phyloP scores from a whole-genome alignment of 495 filamentous ascomycete genomes.

The Podospora pseudocomata region DNA sequence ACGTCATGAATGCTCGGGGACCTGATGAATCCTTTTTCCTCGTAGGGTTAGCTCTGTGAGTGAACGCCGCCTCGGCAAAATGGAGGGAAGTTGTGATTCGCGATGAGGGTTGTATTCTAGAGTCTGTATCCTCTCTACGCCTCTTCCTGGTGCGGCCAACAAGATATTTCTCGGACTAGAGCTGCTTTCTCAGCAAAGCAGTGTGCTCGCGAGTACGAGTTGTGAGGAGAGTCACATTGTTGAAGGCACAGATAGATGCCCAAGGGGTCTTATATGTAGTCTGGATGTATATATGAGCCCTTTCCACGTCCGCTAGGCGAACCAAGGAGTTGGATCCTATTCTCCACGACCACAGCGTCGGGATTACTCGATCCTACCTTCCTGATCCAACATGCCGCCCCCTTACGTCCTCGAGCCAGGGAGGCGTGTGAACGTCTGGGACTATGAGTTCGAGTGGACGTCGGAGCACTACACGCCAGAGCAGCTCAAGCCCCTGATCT shows the following conservation, averaged over 20 bases:
- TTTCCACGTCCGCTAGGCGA: background rate
- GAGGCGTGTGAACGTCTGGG: constrained; percentile 50
- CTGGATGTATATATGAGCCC: background rate
- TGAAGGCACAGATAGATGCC: background rate
- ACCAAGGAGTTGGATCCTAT: background rate
- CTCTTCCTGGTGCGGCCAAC: background rate
- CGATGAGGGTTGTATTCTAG: background rate
- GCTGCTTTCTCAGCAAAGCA: background rate
- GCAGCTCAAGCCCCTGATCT: constrained; percentile 56
- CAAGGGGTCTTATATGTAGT: background rate
- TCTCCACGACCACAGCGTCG: background rate
- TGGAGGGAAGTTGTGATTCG: background rate
- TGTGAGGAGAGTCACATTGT: background rate
- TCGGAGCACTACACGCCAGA: constrained; percentile 59
- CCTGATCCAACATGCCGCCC: background rate
- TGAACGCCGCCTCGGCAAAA: background rate
- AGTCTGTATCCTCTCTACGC: background rate
- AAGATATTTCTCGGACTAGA: background rate
- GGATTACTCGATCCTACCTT: background rate
- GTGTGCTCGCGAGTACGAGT: background rate
- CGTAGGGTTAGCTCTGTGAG: background rate
- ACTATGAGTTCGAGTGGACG: constrained; percentile 68
- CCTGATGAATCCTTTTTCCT: background rate
- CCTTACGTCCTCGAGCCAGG: background rate
- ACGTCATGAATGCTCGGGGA: background rate